Evolutionary conservation across 768 basidiomycete genomes (phyloP).

Genomic region (Ephemerocybe angulata): DNA sequence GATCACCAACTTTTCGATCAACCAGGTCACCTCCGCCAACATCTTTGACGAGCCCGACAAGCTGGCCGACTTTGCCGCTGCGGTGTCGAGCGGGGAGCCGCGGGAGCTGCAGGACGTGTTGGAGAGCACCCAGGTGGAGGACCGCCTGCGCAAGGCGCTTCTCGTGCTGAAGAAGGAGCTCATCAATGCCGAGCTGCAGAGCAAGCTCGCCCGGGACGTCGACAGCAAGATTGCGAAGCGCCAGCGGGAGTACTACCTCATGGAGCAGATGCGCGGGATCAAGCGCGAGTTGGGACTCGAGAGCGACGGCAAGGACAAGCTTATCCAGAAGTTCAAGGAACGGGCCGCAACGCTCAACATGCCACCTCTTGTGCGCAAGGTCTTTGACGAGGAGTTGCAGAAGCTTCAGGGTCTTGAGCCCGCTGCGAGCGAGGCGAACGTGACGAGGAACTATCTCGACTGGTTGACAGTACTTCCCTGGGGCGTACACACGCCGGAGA

Average conservation of each 20-base stretch:
- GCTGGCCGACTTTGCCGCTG: conserved; percentile 95
- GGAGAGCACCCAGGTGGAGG: conserved; percentile 81
- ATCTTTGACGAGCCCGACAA: conserved; percentile 98
- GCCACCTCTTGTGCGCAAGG: conserved; percentile 86
- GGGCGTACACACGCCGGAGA: conserved; percentile 92
- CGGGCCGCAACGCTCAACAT: conserved; percentile 78
- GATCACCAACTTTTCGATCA: conserved; percentile 93
- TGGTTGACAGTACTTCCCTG: conserved; percentile 96
- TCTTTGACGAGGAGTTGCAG: conserved; percentile 93
- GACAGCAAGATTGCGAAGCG: conserved; percentile 93
- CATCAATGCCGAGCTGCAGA: conserved; percentile 93
- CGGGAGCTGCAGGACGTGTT: conserved; percentile 90
- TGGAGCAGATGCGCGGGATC: conserved; percentile 95
- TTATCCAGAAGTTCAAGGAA: conserved; percentile 90
- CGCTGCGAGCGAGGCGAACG: conserved; percentile 88
- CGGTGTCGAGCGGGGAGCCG: conserved; percentile 91
- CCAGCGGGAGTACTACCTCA: conserved; percentile 91
- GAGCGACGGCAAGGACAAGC: conserved; percentile 89
- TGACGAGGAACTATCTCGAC: conserved; percentile 91
- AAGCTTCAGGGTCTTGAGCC: conserved; percentile 90
- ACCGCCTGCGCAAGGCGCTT: conserved; percentile 84
- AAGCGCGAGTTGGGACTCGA: conserved; percentile 97
- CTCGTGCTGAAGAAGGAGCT: conserved; percentile 96
- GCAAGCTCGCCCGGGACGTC: conserved; percentile 88
- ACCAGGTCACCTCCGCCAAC: conserved; percentile 78